phyloP scores from a whole-genome alignment of 2,329 filamentous ascomycete genomes.

The Truncatella angustata region DNA sequence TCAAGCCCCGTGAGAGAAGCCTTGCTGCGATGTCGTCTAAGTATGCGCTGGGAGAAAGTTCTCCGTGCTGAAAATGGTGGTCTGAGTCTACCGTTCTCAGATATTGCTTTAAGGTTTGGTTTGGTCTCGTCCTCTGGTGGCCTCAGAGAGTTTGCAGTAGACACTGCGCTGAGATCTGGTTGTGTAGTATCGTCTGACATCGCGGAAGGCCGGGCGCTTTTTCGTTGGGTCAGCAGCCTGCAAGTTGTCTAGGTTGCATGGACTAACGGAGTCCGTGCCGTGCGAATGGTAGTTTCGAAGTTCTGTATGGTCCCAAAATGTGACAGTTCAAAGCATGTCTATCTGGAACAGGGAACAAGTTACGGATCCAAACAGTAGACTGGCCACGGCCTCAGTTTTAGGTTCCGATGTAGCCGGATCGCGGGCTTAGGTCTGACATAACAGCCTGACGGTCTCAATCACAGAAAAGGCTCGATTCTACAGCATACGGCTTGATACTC shows the following conservation, averaged over 20 bases:
- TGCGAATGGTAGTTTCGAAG: not conserved
- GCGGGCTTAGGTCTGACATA: not conserved
- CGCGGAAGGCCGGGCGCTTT: not conserved
- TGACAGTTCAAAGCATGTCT: not conserved
- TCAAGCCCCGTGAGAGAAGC: not conserved
- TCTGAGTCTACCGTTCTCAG: not conserved
- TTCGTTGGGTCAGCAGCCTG: too few relatives aligned
- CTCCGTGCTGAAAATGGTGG: not conserved
- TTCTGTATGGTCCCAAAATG: not conserved
- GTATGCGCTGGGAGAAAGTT: conserved; percentile 3
- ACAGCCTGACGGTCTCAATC: not conserved
- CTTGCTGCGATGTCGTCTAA: conserved; percentile 3
- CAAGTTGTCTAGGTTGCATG: too few relatives aligned
- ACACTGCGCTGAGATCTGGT: not conserved
- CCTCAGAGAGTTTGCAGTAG: not conserved
- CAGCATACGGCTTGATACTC: too few relatives aligned
- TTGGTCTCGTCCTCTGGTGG: not conserved
- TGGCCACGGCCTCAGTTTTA: conserved; percentile 3
- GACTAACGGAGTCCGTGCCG: not conserved
- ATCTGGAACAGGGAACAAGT: not conserved
- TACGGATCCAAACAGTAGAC: not conserved
- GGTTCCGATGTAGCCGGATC: not conserved
- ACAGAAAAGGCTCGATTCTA: too few relatives aligned
- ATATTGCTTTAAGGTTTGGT: not conserved
- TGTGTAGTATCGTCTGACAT: conserved; percentile 1